A percentile compares a stretch with the other conserved stretches of the same genome.
Evolutionary conservation across 164 flowering plant species (phyloP).

Genomic region (Tetracentron sinense): DNA sequence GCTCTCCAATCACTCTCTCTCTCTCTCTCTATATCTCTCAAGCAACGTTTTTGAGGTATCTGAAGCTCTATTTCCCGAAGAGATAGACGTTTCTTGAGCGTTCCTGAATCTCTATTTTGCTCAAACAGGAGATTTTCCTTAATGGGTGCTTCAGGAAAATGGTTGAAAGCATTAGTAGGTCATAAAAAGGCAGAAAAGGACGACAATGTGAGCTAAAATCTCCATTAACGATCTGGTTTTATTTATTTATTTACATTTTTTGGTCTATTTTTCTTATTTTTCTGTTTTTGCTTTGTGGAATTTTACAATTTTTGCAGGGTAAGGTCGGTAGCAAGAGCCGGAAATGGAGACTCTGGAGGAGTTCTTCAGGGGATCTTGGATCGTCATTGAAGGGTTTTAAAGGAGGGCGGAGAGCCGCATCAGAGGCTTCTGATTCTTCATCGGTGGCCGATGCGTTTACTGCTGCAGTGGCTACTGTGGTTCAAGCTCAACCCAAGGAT

Average conservation of each 20-base stretch:
- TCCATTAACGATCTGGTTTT: not conserved
- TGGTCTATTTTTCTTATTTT: conserved; percentile 1
- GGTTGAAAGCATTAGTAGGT: conserved; percentile 70
- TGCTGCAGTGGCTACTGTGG: conserved; percentile 72
- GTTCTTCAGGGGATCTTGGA: conserved; percentile 41
- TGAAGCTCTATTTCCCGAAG: not conserved
- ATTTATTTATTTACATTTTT: not conserved
- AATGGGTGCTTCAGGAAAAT: conserved; percentile 87
- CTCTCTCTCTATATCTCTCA: not conserved
- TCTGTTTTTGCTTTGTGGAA: not conserved
- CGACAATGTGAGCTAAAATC: conserved; percentile 40
- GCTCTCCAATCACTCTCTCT: too few relatives aligned
- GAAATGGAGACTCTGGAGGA: conserved; percentile 75
- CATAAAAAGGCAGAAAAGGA: conserved; percentile 41
- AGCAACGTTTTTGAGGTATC: not conserved
- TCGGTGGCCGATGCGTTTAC: conserved; percentile 31
- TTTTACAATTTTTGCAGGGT: conserved; percentile 32
- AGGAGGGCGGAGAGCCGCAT: conserved; percentile 26
- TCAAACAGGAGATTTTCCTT: not conserved
- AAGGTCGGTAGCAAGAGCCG: conserved; percentile 29
- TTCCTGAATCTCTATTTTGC: conserved; percentile 1
- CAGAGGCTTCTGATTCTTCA: conserved; percentile 49
- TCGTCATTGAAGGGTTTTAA: conserved; percentile 28
- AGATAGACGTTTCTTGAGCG: not conserved
- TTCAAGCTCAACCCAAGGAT: conserved; percentile 68